phyloP scores from a whole-genome alignment of 768 basidiomycete species.

The Boletus fagicola region DNA sequence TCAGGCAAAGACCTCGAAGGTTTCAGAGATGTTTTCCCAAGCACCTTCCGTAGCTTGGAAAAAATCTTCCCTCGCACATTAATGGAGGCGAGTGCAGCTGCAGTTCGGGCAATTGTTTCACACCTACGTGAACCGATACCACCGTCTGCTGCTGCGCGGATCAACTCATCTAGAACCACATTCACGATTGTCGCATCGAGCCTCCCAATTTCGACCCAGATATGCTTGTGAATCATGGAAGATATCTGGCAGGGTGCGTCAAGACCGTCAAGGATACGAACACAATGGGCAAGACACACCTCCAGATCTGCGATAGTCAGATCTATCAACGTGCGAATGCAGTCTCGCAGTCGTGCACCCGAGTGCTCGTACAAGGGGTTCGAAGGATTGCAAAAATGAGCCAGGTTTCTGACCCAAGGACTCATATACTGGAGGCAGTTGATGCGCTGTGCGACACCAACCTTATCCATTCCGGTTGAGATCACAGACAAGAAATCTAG shows the following conservation, averaged over 20 bases:
- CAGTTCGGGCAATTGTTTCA: conserved; percentile 71
- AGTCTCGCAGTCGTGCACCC: conserved; percentile 74
- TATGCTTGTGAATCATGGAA: conserved; percentile 61
- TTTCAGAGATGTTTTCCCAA: conserved; percentile 69
- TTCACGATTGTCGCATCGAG: conserved; percentile 68
- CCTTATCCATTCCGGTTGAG: conserved; percentile 56
- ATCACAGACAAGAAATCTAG: conserved; percentile 90
- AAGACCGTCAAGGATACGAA: not conserved
- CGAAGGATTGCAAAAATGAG: conserved; percentile 66
- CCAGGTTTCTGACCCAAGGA: conserved; percentile 86
- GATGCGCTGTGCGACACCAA: conserved; percentile 52
- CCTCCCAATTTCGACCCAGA: conserved; percentile 77
- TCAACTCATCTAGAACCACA: conserved; percentile 73
- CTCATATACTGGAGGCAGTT: conserved; percentile 78
- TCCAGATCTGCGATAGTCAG: conserved; percentile 70
- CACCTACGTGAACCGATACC: conserved; percentile 74
- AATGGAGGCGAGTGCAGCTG: conserved; percentile 73
- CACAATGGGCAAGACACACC: conserved; percentile 44
- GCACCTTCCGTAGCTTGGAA: conserved; percentile 73
- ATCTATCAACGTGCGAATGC: conserved; percentile 75
- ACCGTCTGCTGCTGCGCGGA: conserved; percentile 80
- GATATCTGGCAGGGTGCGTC: conserved; percentile 48
- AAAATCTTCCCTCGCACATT: conserved; percentile 76
- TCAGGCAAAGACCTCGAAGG: conserved; percentile 63
- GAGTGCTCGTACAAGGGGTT: conserved; percentile 67